Evolutionary conservation across 805 yeast genomes (phyloP).

Genomic region (Metschnikowia arizonensis): DNA sequence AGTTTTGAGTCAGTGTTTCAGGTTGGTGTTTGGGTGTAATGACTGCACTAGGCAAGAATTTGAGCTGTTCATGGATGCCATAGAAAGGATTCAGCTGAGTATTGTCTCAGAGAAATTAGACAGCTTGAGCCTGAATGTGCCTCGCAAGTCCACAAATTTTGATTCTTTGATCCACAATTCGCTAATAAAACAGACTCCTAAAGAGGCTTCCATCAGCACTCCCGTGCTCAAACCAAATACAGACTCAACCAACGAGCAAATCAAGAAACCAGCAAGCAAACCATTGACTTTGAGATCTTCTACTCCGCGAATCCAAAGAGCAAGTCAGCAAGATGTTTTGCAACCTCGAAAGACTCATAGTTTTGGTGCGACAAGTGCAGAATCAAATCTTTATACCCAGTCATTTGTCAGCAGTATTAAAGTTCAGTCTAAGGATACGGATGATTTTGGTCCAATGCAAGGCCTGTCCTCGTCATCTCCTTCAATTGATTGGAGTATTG

Average conservation of each 20-base stretch:
- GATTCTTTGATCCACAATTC: slow-evolving; percentile 31
- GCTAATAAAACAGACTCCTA: slow-evolving; percentile 21
- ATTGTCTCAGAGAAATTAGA: slow-evolving; percentile 8
- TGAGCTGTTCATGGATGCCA: slow-evolving; percentile 21
- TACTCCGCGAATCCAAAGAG: not conserved
- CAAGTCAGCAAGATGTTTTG: not conserved
- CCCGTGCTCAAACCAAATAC: slow-evolving; percentile 16
- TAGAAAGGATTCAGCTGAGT: slow-evolving; percentile 10
- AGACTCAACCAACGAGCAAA: not conserved
- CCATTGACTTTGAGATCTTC: slow-evolving; percentile 11
- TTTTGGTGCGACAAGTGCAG: slow-evolving; percentile 11
- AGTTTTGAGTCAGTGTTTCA: slow-evolving; percentile 17
- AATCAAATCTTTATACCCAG: not conserved
- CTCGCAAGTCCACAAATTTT: slow-evolving; percentile 18
- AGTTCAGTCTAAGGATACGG: not conserved
- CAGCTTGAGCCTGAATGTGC: slow-evolving; percentile 4
- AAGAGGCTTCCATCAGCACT: slow-evolving; percentile 22
- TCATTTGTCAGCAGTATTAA: not conserved
- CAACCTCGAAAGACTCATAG: slow-evolving; percentile 1
- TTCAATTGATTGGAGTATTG: not conserved
- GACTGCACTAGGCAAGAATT: slow-evolving; percentile 37
- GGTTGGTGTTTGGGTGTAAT: slow-evolving; percentile 35
- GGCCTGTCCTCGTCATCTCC: not conserved
- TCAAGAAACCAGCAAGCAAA: not conserved
- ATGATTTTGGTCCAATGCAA: not conserved